Conservation (phyloP, 306 rosid species). For the Quercus bicolor region DNA sequence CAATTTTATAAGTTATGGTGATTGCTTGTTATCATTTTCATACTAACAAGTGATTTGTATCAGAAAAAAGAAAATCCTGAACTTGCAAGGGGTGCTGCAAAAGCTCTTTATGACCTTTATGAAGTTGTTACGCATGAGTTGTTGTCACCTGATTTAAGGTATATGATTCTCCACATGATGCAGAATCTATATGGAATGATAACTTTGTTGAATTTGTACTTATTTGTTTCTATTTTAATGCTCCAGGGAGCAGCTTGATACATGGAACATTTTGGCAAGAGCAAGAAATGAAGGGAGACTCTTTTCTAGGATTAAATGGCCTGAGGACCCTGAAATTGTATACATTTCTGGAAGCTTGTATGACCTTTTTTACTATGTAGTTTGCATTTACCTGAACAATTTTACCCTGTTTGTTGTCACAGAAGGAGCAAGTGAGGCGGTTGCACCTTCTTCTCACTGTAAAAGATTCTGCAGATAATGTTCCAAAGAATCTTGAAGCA, state of each 20-base stretch:
- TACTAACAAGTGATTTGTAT: conserved; percentile 19
- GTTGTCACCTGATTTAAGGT: conserved; percentile 81
- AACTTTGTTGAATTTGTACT: background rate
- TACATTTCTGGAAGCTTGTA: conserved; percentile 13
- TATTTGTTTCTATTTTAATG: conserved; percentile 6
- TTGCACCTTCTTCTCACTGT: conserved; percentile 92
- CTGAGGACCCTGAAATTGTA: conserved; percentile 85
- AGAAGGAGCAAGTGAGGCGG: conserved; percentile 91
- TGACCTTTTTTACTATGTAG: background rate
- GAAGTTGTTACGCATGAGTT: conserved; percentile 82
- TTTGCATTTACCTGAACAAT: conserved; percentile 1
- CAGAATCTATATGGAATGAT: background rate
- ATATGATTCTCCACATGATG: conserved; percentile 20
- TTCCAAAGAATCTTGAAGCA: conserved; percentile 98
- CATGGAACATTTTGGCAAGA: conserved; percentile 85
- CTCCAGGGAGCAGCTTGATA: conserved; percentile 84
- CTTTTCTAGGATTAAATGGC: conserved; percentile 77
- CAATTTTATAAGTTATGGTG: background rate
- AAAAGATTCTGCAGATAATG: conserved; percentile 84
- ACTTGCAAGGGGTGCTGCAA: conserved; percentile 81
- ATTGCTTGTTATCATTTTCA: conserved; percentile 1
- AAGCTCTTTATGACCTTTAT: conserved; percentile 69
- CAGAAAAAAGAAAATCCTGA: conserved; percentile 72
- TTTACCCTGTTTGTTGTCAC: conserved; percentile 18
- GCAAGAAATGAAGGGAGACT: conserved; percentile 84